These are phyloP conservation scores for Aspergillus funiculosus DNA, from an alignment of 495 filamentous ascomycete species.

Conservation along the genomic window DNA sequence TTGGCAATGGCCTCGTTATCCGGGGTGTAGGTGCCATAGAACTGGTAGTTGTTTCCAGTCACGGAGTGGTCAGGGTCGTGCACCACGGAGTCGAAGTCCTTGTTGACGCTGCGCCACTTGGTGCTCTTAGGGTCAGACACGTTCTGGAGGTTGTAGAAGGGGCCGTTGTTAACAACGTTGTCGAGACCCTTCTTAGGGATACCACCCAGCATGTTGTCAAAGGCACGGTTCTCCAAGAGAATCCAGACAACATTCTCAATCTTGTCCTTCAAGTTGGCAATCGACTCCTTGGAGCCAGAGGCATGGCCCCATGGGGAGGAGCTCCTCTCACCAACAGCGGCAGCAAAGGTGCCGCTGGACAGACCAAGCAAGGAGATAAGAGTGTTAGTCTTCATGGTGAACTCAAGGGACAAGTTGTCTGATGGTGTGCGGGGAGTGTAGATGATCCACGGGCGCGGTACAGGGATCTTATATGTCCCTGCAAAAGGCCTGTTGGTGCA, in stretches of 20 bases:
- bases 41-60: constrained; percentile 46
- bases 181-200: constrained; percentile 32
- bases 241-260: constrained; percentile 44
- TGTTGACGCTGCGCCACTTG: constrained; percentile 34
- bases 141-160: constrained; percentile 40
- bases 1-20: constrained; percentile 32
- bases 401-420: too few relatives aligned
- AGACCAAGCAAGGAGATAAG: not conserved
- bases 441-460: too few relatives aligned
- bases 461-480: too few relatives aligned
- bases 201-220: constrained; percentile 43
- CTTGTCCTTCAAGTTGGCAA: constrained; percentile 33
- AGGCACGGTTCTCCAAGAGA: constrained; percentile 41
- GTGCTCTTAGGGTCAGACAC: constrained; percentile 32
- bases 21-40: constrained; percentile 42
- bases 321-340: not conserved
- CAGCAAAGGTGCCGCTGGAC: not conserved
- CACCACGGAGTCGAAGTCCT: constrained; percentile 39
- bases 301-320: constrained; percentile 1
- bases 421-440: too few relatives aligned
- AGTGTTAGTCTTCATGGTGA: constrained; percentile 5
- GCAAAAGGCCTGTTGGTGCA: too few relatives aligned
- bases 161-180: constrained; percentile 42
- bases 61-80: constrained; percentile 49
- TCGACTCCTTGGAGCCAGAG: constrained; percentile 16